Conservation (phyloP, 2,329 filamentous ascomycete species). For the Allantophomopsis lycopodina region DNA sequence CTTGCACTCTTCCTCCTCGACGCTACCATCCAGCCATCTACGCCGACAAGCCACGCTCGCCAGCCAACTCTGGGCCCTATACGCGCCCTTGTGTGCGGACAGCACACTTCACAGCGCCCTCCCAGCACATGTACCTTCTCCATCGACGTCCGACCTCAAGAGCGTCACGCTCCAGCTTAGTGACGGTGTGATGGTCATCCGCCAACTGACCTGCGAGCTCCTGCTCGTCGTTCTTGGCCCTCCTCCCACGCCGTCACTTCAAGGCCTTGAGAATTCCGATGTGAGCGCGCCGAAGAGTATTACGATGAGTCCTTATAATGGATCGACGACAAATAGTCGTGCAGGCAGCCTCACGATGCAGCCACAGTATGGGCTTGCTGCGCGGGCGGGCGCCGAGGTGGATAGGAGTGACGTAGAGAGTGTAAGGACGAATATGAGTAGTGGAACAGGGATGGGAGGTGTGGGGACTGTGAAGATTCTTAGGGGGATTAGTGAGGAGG, state of each 20-base stretch:
- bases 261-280: background rate
- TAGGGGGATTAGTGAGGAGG: conserved; percentile 25
- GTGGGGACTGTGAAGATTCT: too few species aligned
- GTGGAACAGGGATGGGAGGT: too few species aligned
- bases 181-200: conserved; percentile 40
- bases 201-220: conserved; percentile 41
- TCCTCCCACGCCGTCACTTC: conserved; percentile 10
- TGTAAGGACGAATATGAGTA: too few species aligned
- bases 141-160: conserved; percentile 5
- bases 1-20: conserved; percentile 47
- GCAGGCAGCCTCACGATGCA: background rate
- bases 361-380: conserved; percentile 1
- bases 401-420: too few species aligned
- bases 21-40: conserved; percentile 38
- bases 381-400: too few species aligned
- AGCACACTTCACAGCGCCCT: conserved; percentile 26
- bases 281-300: background rate
- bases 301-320: background rate
- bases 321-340: background rate
- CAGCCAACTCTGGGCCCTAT: conserved; percentile 44
- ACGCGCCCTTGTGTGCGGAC: conserved; percentile 28
- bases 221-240: conserved; percentile 48
- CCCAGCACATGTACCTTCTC: conserved; percentile 16
- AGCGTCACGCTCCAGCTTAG: conserved; percentile 33
- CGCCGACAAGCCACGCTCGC: conserved; percentile 52